Base-by-base conservation (phyloP, 2,329 filamentous ascomycete species). In the Falciphora oryzae region DNA sequence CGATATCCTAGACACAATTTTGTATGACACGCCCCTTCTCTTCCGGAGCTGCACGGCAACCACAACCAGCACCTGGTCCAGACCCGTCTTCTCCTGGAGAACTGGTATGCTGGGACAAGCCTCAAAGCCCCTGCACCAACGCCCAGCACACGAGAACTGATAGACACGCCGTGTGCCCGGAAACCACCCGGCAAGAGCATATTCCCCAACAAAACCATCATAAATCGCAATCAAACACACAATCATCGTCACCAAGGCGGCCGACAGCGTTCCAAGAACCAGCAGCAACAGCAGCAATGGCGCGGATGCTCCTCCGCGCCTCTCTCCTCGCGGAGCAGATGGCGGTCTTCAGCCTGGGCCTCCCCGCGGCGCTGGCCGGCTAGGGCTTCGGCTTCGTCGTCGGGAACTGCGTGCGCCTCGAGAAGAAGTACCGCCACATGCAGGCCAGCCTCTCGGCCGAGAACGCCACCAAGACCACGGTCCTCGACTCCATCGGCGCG, bases 341-440 rank as follows among this genome's bases (percentile, higher is more conserved):
- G 25, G 57, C 10, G 4, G 28, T 58, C n/a, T 58, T 28, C 57
- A 22, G 10, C 25, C 28, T 58, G 18, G 57, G 57, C 25, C 22
- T 58, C 25, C 57, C 57, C 57, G 57, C 57, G 11, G 57, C 57
- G 57, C 28, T 31, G 28, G 25, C 28, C 8, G 57, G 57, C 25
- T 58, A 58, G 25, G 57, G 18, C n/a, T 14, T 58, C 25, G 57
- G 57, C 57, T 58, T 28, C 57, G 25, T 58, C 25, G 57, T 58
- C 57, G 57, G 57, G 13, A 31, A 8, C 57, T 58, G 57, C 57
- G 57, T 58, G 25, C 16, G 57, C 10, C 57, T 58, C 57, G 25
- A 31, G 57, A 27, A 31, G 57, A 31, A 28, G 57, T 27, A 28
- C 57, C 28, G 25, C 27, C 57, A 31, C 57, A 27, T 58, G 25